phyloP scores from a whole-genome alignment of 2,329 filamentous ascomycete species.

The Elsinoe fawcettii region DNA sequence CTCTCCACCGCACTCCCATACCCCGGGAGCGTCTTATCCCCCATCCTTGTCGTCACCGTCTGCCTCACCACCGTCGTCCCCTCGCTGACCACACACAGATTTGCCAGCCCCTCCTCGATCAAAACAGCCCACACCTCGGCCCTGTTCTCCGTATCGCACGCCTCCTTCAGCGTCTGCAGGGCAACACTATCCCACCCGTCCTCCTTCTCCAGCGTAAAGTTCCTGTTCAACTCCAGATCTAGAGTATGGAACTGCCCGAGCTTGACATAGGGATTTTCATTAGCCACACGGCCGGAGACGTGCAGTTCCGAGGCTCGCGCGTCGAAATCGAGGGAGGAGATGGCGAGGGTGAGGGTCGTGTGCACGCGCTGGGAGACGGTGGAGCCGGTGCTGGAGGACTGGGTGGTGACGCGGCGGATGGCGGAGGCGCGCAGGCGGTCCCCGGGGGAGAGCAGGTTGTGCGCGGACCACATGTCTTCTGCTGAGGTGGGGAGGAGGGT shows the following conservation, averaged over 20 bases:
- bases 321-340: conserved; percentile 62
- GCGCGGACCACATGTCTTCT: conserved; percentile 74
- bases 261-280: conserved; percentile 60
- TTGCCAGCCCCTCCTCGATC: conserved; percentile 81
- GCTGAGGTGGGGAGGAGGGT: conserved; percentile 64
- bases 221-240: conserved; percentile 78
- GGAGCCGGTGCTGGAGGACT: conserved; percentile 51
- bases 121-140: conserved; percentile 84
- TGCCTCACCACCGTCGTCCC: conserved; percentile 70
- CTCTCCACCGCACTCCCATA: conserved; percentile 51
- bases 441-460: conserved; percentile 60
- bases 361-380: conserved; percentile 57
- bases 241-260: conserved; percentile 62
- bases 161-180: conserved; percentile 66
- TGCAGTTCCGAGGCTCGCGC: conserved; percentile 60
- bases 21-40: conserved; percentile 48
- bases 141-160: conserved; percentile 67
- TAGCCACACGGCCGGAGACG: conserved; percentile 57
- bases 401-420: conserved; percentile 56
- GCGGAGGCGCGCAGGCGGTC: conserved; percentile 60
- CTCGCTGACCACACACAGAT: conserved; percentile 75
- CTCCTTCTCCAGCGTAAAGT: conserved; percentile 81
- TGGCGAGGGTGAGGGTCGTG: conserved; percentile 56
- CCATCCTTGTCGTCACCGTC: conserved; percentile 59
- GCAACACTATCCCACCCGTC: conserved; percentile 87